Evolutionary conservation across 306 rosid genomes (phyloP), one percentile per base, ranked within the genome.

Genomic region (Acmispon strigosus): DNA sequence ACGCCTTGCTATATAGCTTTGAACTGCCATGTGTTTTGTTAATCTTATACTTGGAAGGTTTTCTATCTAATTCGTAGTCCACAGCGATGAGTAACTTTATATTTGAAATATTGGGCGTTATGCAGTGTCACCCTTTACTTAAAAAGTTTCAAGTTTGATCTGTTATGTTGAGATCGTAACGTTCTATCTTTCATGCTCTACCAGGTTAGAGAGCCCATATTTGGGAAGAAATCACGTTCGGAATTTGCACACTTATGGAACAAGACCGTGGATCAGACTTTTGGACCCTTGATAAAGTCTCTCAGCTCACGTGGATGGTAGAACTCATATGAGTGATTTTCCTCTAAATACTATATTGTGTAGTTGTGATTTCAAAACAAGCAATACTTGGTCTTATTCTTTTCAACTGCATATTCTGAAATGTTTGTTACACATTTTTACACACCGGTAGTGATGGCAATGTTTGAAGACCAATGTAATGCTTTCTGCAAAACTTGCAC

Each of bases 241-340:
- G 89, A 92, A 79, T 60, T 85, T 60, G 92, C 92, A 5, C 91
- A 86, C 45, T 39, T 60, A 16, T 92, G 98, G 96, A 92, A 92
- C 90, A 92, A 84, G 70, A 78, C 88, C 39, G 89, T 92, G 60
- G 89, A 90, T 74, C 86, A 69, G 82, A 80, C 96, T 48, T 83
- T 90, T 75, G 88, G 86, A 77, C 97, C 96, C 3, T 73, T 82
- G 71, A 88, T 91, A 29, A 77, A 86, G 72, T 86, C 86, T 69
- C 89, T 91, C 70, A 87, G 93, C 69, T 87, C 93, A 8, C 96
- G 90, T 11, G 99, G 97, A 64, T 91, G 96, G 99, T 95, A 93
- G 88, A 82, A 69, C 58, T 60, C 52, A 37, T 32, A 0, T 48
- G 70, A 61, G 39, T 44, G 16, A 44, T 48, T 60, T 27, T 52